Evolutionary conservation across 352 stramenopile species (phyloP), one percentile per base, ranked within the genome.

Genomic region (Globisporangium acanthophoron): DNA sequence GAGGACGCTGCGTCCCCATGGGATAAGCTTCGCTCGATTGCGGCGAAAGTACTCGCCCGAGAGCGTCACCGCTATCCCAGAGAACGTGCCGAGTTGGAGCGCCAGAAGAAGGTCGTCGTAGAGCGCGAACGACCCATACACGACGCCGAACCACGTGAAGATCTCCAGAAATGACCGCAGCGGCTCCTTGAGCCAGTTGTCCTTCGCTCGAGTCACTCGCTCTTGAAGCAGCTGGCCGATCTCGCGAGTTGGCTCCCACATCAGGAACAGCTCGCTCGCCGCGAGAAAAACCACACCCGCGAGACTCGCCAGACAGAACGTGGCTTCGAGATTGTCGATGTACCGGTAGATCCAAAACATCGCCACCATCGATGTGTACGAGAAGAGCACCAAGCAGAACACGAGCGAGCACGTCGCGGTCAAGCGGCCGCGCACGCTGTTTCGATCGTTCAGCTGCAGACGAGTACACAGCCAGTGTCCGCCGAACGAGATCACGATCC

Each of bases 331-430:
- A 52, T 76, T 91, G 53, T 90, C 78, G 39, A 92, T 90, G 69
- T 92, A 82, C 52, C 87, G 78, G 58, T 94, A 94, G 52, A 94
- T 94, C 52, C 71, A 88, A 21, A 87, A 68, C 15, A 94, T 59
- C 9, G 76, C 86, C 29, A 92, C 47, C 58, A 89, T 76, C 12
- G 80, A 87, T 2, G 73, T 72, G 51, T 88, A 94, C 5, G 74
- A 77, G 58, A 92, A 74, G 35, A 92, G 64, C 21, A 87, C 78
- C 44, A 90, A 56, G 47, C 69, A 92, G 56, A 91, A 92, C 6
- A 92, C 59, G 39, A 92, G 65, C 15, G 85, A 83, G 37, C 79
- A 91, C 15, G 85, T 90, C 24, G 76, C 71, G 9, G 83, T 92
- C 21, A 88, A 69, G 48, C 83, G 80, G 41, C 81, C 62, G 11